These are phyloP conservation scores for Sequoia sempervirens DNA, from an alignment of 75 land plant genomes.

Conservation along the genomic window DNA sequence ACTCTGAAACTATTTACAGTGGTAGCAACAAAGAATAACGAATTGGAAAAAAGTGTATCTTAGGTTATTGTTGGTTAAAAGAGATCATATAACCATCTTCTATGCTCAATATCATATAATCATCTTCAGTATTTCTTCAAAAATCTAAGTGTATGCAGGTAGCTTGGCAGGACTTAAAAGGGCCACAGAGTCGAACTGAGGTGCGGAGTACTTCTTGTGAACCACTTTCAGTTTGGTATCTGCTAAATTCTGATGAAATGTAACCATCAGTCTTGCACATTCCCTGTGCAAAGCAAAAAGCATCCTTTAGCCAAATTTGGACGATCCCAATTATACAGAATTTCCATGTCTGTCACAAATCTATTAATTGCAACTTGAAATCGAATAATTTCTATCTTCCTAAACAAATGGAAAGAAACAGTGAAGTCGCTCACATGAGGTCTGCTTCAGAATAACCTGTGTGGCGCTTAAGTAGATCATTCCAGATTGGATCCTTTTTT, in stretches of 20 bases:
- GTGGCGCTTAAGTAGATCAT: slow-evolving; percentile 61
- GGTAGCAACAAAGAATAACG: neutral
- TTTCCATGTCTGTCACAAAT: neutral
- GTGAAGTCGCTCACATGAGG: slow-evolving; percentile 39
- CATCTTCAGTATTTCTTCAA: no score
- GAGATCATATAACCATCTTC: neutral
- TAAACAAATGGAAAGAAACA: neutral
- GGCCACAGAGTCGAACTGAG: slow-evolving; percentile 15
- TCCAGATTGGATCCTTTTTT: slow-evolving; percentile 55
- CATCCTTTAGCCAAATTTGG: neutral
- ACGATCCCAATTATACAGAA: neutral
- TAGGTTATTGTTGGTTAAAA: neutral
- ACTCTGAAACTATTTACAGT: neutral
- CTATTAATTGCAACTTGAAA: neutral
- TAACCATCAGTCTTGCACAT: slow-evolving; percentile 22
- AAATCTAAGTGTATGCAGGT: neutral
- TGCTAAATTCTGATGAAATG: slow-evolving; percentile 5
- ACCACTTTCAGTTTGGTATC: slow-evolving; percentile 13
- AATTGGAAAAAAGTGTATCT: neutral
- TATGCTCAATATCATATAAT: neutral
- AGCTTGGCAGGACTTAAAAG: neutral
- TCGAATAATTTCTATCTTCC: neutral
- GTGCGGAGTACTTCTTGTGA: slow-evolving; percentile 23
- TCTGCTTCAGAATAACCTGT: slow-evolving; percentile 69
- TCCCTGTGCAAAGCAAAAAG: slow-evolving; percentile 15